Evolutionary conservation across 257 asterid species (phyloP), one percentile per base, ranked within the genome.

Genomic region (Nicotiana benthamiana): DNA sequence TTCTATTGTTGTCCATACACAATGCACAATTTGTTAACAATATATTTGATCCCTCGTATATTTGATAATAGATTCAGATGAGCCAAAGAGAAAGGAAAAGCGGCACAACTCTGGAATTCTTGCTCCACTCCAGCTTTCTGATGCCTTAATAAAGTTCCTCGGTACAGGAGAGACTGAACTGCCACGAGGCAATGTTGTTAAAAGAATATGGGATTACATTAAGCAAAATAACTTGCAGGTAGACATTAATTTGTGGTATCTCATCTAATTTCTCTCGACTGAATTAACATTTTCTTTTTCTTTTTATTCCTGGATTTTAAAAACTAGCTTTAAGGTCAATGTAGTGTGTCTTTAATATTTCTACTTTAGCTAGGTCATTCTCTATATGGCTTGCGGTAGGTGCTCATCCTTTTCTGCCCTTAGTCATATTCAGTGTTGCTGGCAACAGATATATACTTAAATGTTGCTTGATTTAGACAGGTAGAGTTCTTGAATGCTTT

Each of bases 171-270:
- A 95, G 85, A 86, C 81, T 80, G 91, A 86, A 82, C 88, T 95
- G 67, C 87, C 97, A 36, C 87, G 98, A 43, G 83, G 96, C 68
- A 92, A 83, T 88, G 97, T 91, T 75, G 82, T 95, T 59, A 95
- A 92, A 86, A 91, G 92, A 88, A 92, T 91, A 32, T 95, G 97
- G 99, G 97, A 89, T 81, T 93, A 95, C 83, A 90, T 95, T 82
- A 95, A 93, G 90, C 90, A 82, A 85, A 86, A 95, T 82, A 86
- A 88, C 86, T 86, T 95, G 84, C 99, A 95, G 98, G 99, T 95
- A 63, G 75, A 26, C 20, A 72, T 59, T 13, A 53, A 26, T 68
- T 22, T 1, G 27, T 11, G 53, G 24, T 10, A 40, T 74, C 40
- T 54, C 17, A 26, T 59, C 36, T 22, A 57, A 8, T n/a, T 43